A percentile compares a stretch with the other conserved stretches of the same genome.
Conservation (phyloP, 352 stramenopile species). For the Globisporangium barbulae region DNA sequence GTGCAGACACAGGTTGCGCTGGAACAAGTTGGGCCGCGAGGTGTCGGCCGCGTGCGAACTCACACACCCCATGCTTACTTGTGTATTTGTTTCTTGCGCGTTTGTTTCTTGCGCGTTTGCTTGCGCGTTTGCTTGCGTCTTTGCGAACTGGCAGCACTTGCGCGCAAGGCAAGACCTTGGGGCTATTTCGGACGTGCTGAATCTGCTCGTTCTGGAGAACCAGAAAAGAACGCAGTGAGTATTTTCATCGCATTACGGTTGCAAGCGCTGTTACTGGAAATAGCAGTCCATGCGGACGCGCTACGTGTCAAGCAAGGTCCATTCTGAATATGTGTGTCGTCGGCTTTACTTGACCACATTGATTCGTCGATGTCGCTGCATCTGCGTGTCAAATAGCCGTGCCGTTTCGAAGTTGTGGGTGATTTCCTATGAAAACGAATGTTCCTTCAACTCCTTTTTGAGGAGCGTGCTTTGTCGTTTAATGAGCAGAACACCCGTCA, state of each 20-base stretch:
- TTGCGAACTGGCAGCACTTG: background rate
- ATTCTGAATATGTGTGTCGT: too few species aligned
- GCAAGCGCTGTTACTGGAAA: background rate
- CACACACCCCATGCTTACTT: slow-evolving; percentile 56
- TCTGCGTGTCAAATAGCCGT: too few species aligned
- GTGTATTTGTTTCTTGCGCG: background rate
- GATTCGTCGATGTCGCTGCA: too few species aligned
- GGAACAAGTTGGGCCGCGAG: slow-evolving; percentile 65
- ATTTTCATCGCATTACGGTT: background rate
- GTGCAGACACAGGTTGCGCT: slow-evolving; percentile 76
- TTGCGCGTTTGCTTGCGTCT: background rate
- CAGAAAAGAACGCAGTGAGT: background rate
- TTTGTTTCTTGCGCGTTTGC: background rate
- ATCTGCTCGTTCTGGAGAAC: background rate
- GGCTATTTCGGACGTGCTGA: background rate
- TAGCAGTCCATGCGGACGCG: too few species aligned
- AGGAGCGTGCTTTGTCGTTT: too few species aligned
- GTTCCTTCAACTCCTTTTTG: too few species aligned
- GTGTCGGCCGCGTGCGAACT: slow-evolving; percentile 37
- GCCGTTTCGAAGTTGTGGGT: too few species aligned
- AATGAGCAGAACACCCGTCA: too few species aligned
- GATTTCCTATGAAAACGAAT: too few species aligned
- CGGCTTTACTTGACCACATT: too few species aligned
- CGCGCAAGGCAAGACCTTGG: background rate
- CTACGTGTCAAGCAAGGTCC: too few species aligned